A percentile compares a stretch with the other conserved stretches of the same genome.
Conservation (phyloP, 2,329 filamentous ascomycete genomes). For the Allantophomopsis cytisporea region DNA sequence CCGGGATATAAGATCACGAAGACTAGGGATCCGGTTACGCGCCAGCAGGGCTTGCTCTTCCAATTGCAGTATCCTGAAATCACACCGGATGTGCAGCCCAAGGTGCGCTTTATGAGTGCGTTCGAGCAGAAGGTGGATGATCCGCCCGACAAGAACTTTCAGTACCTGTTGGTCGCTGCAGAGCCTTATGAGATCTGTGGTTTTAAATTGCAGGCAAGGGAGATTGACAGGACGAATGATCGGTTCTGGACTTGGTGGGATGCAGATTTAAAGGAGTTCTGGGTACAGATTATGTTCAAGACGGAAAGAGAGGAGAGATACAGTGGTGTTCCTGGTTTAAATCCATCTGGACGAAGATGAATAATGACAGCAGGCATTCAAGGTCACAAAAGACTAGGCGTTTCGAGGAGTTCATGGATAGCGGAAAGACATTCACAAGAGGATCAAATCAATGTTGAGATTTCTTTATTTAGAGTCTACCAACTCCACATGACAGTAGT, state of each 20-base stretch:
- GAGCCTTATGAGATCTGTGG: slow-evolving; percentile 97
- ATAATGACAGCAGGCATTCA: slow-evolving; percentile 1
- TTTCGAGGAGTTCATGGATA: background rate
- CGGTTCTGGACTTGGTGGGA: slow-evolving; percentile 94
- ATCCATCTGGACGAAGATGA: slow-evolving; percentile 21
- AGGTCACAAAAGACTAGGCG: slow-evolving; percentile 5
- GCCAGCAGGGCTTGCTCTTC: slow-evolving; percentile 86
- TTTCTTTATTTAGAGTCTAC: too few relatives aligned
- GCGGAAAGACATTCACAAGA: background rate
- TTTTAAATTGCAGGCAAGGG: slow-evolving; percentile 88
- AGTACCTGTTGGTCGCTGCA: slow-evolving; percentile 89
- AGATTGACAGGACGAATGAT: slow-evolving; percentile 81
- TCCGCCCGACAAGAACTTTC: slow-evolving; percentile 77
- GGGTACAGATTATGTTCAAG: slow-evolving; percentile 96
- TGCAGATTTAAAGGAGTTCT: slow-evolving; percentile 90
- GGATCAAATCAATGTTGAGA: background rate
- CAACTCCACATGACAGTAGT: too few relatives aligned
- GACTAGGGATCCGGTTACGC: slow-evolving; percentile 74
- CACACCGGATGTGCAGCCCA: slow-evolving; percentile 57
- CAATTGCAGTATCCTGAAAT: slow-evolving; percentile 95
- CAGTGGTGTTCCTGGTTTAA: slow-evolving; percentile 48
- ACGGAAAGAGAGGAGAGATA: slow-evolving; percentile 93
- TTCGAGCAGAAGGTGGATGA: slow-evolving; percentile 95
- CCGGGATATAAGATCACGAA: slow-evolving; percentile 98
- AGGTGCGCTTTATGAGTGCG: slow-evolving; percentile 93